Evolutionary conservation across 106 monocot genomes (phyloP), one percentile per base, ranked within the genome.

Genomic region (Gastrodia elata): DNA sequence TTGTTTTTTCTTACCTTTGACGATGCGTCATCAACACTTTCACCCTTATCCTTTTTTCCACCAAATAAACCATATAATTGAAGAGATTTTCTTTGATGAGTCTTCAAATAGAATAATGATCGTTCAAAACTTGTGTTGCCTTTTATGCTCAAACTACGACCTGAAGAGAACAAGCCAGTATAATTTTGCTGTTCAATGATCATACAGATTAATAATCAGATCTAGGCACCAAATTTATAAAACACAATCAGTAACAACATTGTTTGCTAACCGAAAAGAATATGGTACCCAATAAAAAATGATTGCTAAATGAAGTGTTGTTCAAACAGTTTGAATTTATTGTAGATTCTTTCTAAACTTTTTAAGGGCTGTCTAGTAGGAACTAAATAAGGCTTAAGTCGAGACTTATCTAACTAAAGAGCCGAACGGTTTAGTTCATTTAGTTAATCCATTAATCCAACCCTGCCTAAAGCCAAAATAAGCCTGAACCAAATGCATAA

Each of bases 31-130:
- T 89, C 89, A 80, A 69, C 64, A 58, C 56, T 80, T 61, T 87
- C 95, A 74, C 75, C 79, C 55, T 90, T 88, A 11, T 92, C 89
- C 78, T 96, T 92, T 65, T 92, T 92, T 67, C 95, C 95, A 64
- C 95, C 95, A 84, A 96, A 96, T 65, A 96, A 78, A 84, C 87
- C 67, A 82, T 80, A 79, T 55, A 90, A 56, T 22, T 75, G 89
- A 35, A 92, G 68, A 68, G 85, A 37, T 76, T 39, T 88, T 44
- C 72, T 83, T 46, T 10, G 38, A 74, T 40, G 57, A 48, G 72
- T 20, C 28, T 68, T 72, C 79, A 78, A 68, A 68, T 75, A 79
- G 71, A 77, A 57, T 33, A 80, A 76, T 80, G 64, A 80, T 65
- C 38, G 41, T 39, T 65, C 33, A 44, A 70, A 39, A 58, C 46